A percentile compares a stretch with the other conserved stretches of the same genome.
These are phyloP conservation scores for Aspergillus leporis DNA, from an alignment of 495 filamentous ascomycete genomes.

Conservation along the genomic window DNA sequence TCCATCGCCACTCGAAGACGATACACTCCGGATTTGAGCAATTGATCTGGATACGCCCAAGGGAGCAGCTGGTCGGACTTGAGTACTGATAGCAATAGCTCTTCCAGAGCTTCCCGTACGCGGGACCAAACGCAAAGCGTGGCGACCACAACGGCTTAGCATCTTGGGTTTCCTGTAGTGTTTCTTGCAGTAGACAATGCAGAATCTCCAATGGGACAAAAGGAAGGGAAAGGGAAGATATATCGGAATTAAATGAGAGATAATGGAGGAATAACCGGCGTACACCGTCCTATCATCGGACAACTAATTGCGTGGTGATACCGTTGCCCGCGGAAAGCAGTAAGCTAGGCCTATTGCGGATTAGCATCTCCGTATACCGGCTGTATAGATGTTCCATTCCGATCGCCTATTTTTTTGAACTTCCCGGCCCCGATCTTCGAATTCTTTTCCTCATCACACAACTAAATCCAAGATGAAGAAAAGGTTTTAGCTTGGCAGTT, in stretches of 20 bases:
- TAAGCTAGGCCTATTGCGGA: constrained; percentile 27
- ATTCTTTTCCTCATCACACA: constrained; percentile 45
- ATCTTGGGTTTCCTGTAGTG: constrained; percentile 26
- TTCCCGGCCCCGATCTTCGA: constrained; percentile 8
- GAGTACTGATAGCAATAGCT: constrained; percentile 15
- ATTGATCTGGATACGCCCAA: constrained; percentile 21
- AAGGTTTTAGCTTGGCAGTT: constrained; percentile 46
- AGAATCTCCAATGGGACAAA: constrained; percentile 6
- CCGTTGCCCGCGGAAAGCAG: constrained; percentile 50
- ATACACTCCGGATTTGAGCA: constrained; percentile 38
- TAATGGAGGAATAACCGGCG: constrained; percentile 11
- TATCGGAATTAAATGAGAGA: constrained; percentile 13
- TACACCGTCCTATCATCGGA: constrained; percentile 25
- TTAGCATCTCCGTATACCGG: constrained; percentile 31
- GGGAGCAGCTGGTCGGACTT: constrained; percentile 19
- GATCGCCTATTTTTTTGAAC: constrained; percentile 15
- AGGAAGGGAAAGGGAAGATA: constrained; percentile 1
- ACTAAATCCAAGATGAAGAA: constrained; percentile 60
- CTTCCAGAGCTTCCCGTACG: constrained; percentile 29
- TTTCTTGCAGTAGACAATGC: constrained; percentile 2
- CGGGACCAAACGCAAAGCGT: constrained; percentile 41
- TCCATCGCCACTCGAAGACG: constrained; percentile 40
- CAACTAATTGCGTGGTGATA: constrained; percentile 20
- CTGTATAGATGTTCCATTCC: constrained; percentile 21
- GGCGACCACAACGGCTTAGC: constrained; percentile 46